Base-by-base conservation (phyloP, 306 rosid genomes). In the Elaeagnus macrophylla region DNA sequence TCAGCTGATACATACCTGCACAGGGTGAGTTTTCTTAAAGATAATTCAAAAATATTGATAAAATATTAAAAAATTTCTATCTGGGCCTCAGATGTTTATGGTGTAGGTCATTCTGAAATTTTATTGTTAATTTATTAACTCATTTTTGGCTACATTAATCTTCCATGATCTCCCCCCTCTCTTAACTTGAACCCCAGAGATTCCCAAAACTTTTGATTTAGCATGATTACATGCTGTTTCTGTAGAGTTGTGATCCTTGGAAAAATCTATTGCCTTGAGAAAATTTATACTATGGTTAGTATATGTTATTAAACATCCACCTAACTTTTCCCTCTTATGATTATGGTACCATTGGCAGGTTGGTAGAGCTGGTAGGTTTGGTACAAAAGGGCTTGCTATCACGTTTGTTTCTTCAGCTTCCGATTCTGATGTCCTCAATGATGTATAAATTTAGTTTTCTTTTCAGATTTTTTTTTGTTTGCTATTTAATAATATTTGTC, bases 341-440 rank as follows among this genome's bases (percentile, higher is more conserved):
- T 7, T 52, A 38, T 5, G 37, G 44, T 36, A 19, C 39, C 25
- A 17, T 48, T 43, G 10, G 50, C 73, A 93, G 99, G 99, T 93
- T 42, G 99, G 99, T 8, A 83, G 96, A 70, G 99, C 99, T 73
- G 99, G 99, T 56, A 77, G 99, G 66, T 93, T 93, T 43, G 99
- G 99, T 19, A 93, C 99, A 61, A 93, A 93, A 67, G 99, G 99
- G 54, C 96, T 93, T 68, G 99, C 99, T 14, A 93, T 93, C 55
- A 93, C 99, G 43, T 93, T 93, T 59, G 96, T 93, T 48, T 87
- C 99, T 16, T 93, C 94, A 42, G 78, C 95, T 43, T 64, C 93
- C 10, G 99, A 91, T 62, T 84, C 87, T 9, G 95, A 84, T 56
- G 96, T 91, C 64, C 99, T 91, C 48, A 91, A 91, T 57, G 84